phyloP scores from a whole-genome alignment of 148 eudicot genomes.

The Pouteria glomerata region DNA sequence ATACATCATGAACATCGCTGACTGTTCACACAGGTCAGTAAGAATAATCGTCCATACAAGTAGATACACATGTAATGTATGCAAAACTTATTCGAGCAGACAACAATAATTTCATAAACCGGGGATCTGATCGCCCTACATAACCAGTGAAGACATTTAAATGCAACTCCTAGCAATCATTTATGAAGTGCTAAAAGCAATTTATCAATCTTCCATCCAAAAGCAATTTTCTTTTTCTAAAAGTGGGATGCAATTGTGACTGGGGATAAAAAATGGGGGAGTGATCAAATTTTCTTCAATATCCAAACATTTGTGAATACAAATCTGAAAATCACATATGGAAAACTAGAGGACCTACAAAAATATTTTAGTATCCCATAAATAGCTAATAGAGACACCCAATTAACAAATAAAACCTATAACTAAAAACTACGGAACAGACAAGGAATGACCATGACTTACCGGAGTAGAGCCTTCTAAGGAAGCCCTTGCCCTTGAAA shows the following conservation, averaged over 20 bases:
- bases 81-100: not conserved
- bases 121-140: not conserved
- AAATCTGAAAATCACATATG: not conserved
- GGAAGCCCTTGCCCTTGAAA: constrained; percentile 97
- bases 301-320: not conserved
- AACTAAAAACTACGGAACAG: not conserved
- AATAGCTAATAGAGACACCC: not conserved
- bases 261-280: not conserved
- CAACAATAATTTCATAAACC: not conserved
- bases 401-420: not conserved
- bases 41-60: not conserved
- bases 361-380: not conserved
- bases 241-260: not conserved
- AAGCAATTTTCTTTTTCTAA: not conserved
- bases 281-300: not conserved
- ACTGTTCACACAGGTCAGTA: too few species aligned
- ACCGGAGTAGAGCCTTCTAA: constrained; percentile 91
- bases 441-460: constrained; percentile 23
- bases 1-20: not conserved
- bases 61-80: not conserved
- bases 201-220: not conserved
- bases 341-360: not conserved
- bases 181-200: not conserved
- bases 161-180: not conserved
- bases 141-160: not conserved